A percentile compares a stretch with the other conserved stretches of the same genome.
phyloP scores from a whole-genome alignment of 495 filamentous ascomycete species.

The Achaetomiella virescens region DNA sequence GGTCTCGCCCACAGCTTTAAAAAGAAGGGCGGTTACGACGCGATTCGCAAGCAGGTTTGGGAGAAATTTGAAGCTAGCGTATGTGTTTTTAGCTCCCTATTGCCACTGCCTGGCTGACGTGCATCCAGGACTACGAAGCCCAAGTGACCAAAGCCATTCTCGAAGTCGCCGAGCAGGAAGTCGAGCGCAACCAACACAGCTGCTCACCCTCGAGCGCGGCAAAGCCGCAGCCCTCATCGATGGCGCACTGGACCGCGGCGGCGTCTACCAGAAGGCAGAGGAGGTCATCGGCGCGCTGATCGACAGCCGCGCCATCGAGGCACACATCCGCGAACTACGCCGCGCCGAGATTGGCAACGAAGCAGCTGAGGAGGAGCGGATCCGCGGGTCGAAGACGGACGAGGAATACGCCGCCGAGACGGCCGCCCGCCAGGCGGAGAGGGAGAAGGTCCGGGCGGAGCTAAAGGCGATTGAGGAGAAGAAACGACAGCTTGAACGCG shows the following conservation, averaged over 20 bases:
- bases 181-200: conserved; percentile 66
- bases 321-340: conserved; percentile 62
- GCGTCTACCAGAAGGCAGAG: conserved; percentile 71
- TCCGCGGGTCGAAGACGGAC: conserved; percentile 70
- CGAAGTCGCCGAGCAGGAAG: conserved; percentile 68
- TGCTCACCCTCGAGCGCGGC: conserved; percentile 69
- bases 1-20: conserved; percentile 74
- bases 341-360: conserved; percentile 69
- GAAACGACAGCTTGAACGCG: conserved; percentile 54
- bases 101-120: not conserved
- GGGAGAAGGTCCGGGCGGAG: conserved; percentile 59
- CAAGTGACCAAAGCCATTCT: conserved; percentile 61
- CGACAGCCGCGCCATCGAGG: conserved; percentile 58
- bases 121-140: conserved; percentile 55
- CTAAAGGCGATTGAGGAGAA: conserved; percentile 61
- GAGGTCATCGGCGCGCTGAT: conserved; percentile 61
- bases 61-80: conserved; percentile 72
- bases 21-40: conserved; percentile 86
- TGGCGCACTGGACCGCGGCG: conserved; percentile 75
- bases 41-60: conserved; percentile 74
- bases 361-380: conserved; percentile 59
- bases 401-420: conserved; percentile 72
- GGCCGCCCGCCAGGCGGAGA: conserved; percentile 56
- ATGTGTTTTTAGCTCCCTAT: conserved; percentile 28
- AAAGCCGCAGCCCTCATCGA: conserved; percentile 82